Evolutionary conservation across 345 rosid species (phyloP).

Genomic region (Murraya paniculata): DNA sequence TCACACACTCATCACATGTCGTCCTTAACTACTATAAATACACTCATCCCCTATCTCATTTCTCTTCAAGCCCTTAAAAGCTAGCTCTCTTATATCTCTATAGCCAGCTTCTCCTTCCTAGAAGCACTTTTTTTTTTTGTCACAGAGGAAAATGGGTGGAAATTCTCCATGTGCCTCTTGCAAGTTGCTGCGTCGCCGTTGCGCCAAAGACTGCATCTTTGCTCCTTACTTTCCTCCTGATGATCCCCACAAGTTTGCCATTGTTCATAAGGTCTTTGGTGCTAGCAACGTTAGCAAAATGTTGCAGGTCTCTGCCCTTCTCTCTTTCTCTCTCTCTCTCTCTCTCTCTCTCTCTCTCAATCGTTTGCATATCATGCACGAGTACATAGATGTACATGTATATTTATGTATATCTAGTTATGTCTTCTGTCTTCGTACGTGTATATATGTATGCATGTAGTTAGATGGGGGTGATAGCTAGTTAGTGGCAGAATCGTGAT

Average conservation of each 20-base stretch:
- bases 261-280: constrained; percentile 69
- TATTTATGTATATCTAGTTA: not conserved
- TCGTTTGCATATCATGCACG: not conserved
- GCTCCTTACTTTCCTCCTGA: constrained; percentile 69
- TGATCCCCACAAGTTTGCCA: constrained; percentile 63
- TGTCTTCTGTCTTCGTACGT: not conserved
- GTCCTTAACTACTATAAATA: constrained; percentile 25
- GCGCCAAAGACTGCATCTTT: constrained; percentile 61
- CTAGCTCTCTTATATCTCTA: not conserved
- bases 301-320: constrained; percentile 44
- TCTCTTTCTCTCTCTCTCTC: no score
- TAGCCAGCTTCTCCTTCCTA: not conserved
- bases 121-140: not conserved
- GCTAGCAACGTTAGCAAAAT: constrained; percentile 73
- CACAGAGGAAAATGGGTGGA: constrained; percentile 30
- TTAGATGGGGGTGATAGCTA: not conserved
- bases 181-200: constrained; percentile 62
- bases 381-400: not conserved
- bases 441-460: not conserved
- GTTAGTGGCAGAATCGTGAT: not conserved
- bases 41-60: constrained; percentile 6
- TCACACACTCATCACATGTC: constrained; percentile 3
- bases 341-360: no score
- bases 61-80: not conserved
- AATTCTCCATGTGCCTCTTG: constrained; percentile 69